These are phyloP conservation scores for Hypoxylon sp. DNA, from an alignment of 2,329 filamentous ascomycete genomes.

Conservation along the genomic window DNA sequence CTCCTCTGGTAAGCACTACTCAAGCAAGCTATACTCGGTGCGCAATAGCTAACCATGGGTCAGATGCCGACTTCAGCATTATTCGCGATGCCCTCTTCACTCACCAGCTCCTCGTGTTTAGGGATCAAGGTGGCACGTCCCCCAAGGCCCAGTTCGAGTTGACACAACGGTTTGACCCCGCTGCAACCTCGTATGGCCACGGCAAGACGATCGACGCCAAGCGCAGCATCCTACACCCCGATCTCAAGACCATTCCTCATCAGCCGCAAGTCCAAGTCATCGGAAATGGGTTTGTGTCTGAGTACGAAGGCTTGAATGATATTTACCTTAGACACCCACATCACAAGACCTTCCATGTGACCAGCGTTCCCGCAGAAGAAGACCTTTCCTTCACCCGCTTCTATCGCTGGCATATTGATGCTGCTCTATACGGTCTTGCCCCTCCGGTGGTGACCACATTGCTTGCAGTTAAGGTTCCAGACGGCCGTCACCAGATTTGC, in stretches of 20 bases:
- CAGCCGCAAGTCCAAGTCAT: constrained; percentile 86
- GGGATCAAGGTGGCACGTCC: constrained; percentile 72
- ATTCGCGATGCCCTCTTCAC: constrained; percentile 76
- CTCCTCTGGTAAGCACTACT: constrained; percentile 64
- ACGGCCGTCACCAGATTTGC: constrained; percentile 73
- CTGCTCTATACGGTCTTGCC: constrained; percentile 80
- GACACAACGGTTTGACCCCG: constrained; percentile 79
- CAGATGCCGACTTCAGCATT: constrained; percentile 73
- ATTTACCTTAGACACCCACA: constrained; percentile 80
- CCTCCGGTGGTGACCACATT: constrained; percentile 80
- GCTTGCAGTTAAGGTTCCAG: constrained; percentile 79
- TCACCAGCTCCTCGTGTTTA: constrained; percentile 78
- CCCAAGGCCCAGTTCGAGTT: constrained; percentile 80
- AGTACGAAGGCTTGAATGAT: constrained; percentile 78
- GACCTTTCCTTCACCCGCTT: constrained; percentile 68
- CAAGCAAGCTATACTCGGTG: background rate
- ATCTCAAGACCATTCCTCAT: constrained; percentile 83
- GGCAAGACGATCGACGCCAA: constrained; percentile 78
- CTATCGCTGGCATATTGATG: constrained; percentile 86
- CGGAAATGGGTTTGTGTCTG: constrained; percentile 77
- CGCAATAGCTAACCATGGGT: constrained; percentile 35
- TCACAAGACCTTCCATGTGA: constrained; percentile 81
- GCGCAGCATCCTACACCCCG: constrained; percentile 78
- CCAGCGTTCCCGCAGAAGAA: constrained; percentile 67
- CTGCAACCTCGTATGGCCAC: constrained; percentile 76